Base-by-base conservation (phyloP, 306 rosid species). In the Abrus precatorius region DNA sequence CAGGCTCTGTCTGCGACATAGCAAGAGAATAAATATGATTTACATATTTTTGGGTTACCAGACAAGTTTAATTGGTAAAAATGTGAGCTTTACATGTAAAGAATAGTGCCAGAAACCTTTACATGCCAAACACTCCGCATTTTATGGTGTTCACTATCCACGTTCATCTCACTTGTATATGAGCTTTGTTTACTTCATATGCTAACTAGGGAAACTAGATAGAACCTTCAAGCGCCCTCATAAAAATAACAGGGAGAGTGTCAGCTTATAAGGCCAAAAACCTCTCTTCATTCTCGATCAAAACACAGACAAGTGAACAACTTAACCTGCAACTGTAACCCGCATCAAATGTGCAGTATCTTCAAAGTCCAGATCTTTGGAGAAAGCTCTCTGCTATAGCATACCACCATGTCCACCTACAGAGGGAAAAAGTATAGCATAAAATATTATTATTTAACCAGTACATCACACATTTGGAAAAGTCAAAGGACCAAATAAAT, bases 181-280 rank as follows among this genome's bases (percentile, higher is more conserved):
- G 20, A 69, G 36, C 48, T 6, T 30, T 11, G 73, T 49, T 55
- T 55, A 78, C 76, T 78, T 14, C 41, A 62, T 45, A 56, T 11
- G 43, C 52, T 45, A 45, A 60, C 53, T 70, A 45, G 9, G 53
- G 36, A 56, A 56, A 56, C 50, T 32, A 78, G 11, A 54, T 10
- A 54, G 67, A 44, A 54, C 56, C 68, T 78, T 40, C 82, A 8
- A 66, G 43, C 64, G n/a, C 33, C 66, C 55, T 29, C 74, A 49
- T 30, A 72, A 48, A 41, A 11, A 54, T 7, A 53, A 43, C 57
- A 67, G 59, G 43, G 36, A 27, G 67, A 61, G 36, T 50, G 75
- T 67, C 56, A 9, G 57, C 69, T 32, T 28, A 7, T 28, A 72
- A 12, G 36, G 65, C 56, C 32, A 36, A 49, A 29, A 12, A 57